phyloP scores from a whole-genome alignment of 164 flowering plant genomes.

The Echeveria elegans region DNA sequence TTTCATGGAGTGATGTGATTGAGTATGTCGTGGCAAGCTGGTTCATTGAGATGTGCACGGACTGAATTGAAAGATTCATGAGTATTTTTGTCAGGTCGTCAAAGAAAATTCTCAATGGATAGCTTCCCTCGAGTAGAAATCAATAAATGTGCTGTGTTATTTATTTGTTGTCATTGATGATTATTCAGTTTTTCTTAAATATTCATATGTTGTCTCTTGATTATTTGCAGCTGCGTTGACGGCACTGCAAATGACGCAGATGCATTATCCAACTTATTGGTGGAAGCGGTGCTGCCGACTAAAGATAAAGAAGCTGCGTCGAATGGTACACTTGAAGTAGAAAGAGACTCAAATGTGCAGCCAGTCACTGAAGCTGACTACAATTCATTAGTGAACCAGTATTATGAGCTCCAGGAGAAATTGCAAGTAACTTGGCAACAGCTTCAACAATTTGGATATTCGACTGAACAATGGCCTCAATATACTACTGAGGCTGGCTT shows the following conservation, averaged over 20 bases:
- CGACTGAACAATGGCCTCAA: constrained; percentile 25
- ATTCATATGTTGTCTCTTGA: not conserved
- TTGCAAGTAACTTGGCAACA: constrained; percentile 42
- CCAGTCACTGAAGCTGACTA: constrained; percentile 36
- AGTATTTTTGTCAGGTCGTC: too few relatives aligned
- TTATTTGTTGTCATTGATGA: too few relatives aligned
- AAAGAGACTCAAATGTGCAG: constrained; percentile 20
- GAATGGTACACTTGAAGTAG: constrained; percentile 15
- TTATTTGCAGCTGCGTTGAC: not conserved
- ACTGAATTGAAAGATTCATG: too few relatives aligned
- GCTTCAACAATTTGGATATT: constrained; percentile 44
- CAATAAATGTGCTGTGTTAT: too few relatives aligned
- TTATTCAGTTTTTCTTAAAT: not conserved
- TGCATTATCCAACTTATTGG: constrained; percentile 9
- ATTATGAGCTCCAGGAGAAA: constrained; percentile 69
- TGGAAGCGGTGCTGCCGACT: constrained; percentile 16
- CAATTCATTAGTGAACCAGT: constrained; percentile 37
- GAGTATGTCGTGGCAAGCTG: not conserved
- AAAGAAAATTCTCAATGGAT: too few relatives aligned
- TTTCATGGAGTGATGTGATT: too few relatives aligned
- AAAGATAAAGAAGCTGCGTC: constrained; percentile 13
- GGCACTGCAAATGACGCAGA: constrained; percentile 10
- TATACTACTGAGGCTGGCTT: constrained; percentile 13
- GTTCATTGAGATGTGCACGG: too few relatives aligned
- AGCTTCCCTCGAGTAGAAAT: too few relatives aligned